phyloP scores from a whole-genome alignment of 257 asterid genomes.

The Lithospermum erythrorhizon region DNA sequence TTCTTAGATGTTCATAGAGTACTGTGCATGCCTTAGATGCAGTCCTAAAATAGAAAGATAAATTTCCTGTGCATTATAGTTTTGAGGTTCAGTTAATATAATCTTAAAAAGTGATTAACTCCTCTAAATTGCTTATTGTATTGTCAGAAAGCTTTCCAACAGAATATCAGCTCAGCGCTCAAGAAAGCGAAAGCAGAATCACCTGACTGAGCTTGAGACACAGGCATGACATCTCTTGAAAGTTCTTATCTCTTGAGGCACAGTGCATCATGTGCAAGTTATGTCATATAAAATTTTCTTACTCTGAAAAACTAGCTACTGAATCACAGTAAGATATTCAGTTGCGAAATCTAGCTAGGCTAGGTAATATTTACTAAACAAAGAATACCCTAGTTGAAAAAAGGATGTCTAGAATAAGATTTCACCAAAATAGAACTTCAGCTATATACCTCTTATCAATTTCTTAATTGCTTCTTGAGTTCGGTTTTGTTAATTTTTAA shows the following conservation, averaged over 20 bases:
- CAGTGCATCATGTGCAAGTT: background rate
- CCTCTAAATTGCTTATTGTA: slow-evolving; percentile 4
- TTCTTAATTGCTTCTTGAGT: background rate
- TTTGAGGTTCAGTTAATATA: background rate
- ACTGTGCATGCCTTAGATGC: background rate
- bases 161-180: slow-evolving; percentile 99
- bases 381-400: background rate
- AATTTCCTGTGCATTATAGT: background rate
- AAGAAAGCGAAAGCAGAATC: slow-evolving; percentile 91
- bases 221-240: slow-evolving; percentile 32
- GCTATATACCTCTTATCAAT: background rate
- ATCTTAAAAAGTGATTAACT: background rate
- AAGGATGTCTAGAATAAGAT: background rate
- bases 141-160: slow-evolving; percentile 88
- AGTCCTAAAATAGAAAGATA: background rate
- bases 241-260: background rate
- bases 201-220: slow-evolving; percentile 87
- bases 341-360: background rate
- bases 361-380: too few species aligned
- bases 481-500: too few species aligned
- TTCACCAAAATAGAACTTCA: background rate
- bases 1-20: background rate
- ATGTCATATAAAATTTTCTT: too few species aligned
- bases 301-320: background rate
- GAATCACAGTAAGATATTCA: background rate